Percentiles rank a stretch among this genome's conserved stretches.
Conservation (phyloP, 1,139 yeast species). For the Yamadazyma siamensis region DNA sequence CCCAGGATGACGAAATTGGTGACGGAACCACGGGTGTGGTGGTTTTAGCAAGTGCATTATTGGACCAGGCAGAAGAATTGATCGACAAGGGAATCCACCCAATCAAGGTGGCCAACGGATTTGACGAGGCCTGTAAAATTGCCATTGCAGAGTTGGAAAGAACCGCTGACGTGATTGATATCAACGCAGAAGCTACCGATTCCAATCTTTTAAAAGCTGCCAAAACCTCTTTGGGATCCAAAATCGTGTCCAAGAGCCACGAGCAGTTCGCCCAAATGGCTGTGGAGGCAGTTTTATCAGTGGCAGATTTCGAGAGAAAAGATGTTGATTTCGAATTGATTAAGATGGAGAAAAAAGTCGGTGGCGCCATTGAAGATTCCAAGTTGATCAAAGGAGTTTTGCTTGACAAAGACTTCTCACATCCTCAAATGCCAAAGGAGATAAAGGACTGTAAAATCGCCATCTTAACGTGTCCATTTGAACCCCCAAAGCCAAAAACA, state of each 20-base stretch:
- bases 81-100: constrained; percentile 98
- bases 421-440: constrained; percentile 93
- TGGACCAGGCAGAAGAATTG: constrained; percentile 91
- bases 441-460: constrained; percentile 85
- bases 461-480: constrained; percentile 95
- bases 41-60: constrained; percentile 88
- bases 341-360: constrained; percentile 92
- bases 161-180: constrained; percentile 62
- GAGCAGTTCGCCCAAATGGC: constrained; percentile 96
- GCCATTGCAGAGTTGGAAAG: constrained; percentile 76
- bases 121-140: constrained; percentile 92
- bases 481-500: constrained; percentile 99
- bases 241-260: constrained; percentile 91
- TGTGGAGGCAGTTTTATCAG: constrained; percentile 90
- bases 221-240: constrained; percentile 90
- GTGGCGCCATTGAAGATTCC: constrained; percentile 89
- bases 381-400: constrained; percentile 85
- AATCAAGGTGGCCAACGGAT: constrained; percentile 94
- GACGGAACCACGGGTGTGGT: constrained; percentile 99
- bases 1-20: constrained; percentile 98
- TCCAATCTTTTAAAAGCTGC: constrained; percentile 81
- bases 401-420: constrained; percentile 94
- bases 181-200: constrained; percentile 46
- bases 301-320: constrained; percentile 85
- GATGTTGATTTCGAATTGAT: constrained; percentile 97